Base-by-base conservation (phyloP, 2,329 filamentous ascomycete genomes). In the Neofusicoccum kwambonambiense region DNA sequence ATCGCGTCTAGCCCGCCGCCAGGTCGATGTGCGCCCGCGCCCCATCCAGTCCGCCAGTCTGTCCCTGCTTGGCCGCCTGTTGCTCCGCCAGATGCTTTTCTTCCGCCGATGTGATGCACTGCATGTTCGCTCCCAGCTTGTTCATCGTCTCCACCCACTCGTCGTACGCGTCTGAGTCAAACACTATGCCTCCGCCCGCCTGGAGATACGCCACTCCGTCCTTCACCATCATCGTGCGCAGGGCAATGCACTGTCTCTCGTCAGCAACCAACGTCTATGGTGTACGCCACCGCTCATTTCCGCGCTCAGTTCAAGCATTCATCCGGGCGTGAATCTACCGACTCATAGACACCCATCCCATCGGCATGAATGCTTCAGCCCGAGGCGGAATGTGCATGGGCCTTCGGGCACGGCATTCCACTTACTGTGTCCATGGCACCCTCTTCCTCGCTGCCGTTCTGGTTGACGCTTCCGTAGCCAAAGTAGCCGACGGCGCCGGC, bases 141-240 rank as follows among this genome's bases (percentile, higher is more conserved):
- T 99, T 98, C 81, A 95, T 92, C 69, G 96, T 97, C 85, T 98
- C 92, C 78, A 94, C 87, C 83, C 93, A 97, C 78, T 98, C 95
- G 69, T 97, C 92, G 72, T 90, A 90, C 39, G 86, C 90, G 74
- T 96, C 93, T 45, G 91, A 96, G 73, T 97, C 93, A 74, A 94
- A 97, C 49, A 97, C 93, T 72, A 97, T 97, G 35, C 93, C 93
- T 41, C 93, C 93, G 13, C 90, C 88, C 44, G 88, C 88, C 77
- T 99, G 95, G 68, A 99, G 83, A 80, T 97, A 98, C 3, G 93
- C 94, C 65, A 95, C 85, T 0, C 91, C 91, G 66, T 96, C 91
- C 81, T 97, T 97, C 67, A 94, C 86, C 73, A 97, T 79, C 95
- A 99, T 99, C 5, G 95, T 99, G 50, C 95, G 85, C 74, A 97